These are phyloP conservation scores for Penicillium olsonii DNA, from an alignment of 2,329 filamentous ascomycete species.

Conservation along the genomic window DNA sequence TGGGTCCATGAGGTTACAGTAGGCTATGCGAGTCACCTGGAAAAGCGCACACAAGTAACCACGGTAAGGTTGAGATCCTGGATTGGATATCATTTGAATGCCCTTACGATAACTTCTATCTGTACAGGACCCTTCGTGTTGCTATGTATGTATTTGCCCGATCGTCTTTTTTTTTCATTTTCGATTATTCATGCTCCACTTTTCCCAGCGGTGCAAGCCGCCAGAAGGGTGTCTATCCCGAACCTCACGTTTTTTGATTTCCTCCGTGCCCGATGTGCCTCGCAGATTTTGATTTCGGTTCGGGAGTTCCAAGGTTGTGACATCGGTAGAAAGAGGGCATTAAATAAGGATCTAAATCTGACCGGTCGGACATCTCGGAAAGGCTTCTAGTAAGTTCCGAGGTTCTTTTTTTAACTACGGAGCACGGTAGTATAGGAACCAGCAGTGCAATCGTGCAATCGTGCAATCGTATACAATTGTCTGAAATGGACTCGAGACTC, in stretches of 20 bases:
- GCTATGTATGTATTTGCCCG: too few species aligned
- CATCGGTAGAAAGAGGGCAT: neutral
- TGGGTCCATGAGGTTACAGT: slow-evolving; percentile 8
- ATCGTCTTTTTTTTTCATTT: slow-evolving; percentile 1
- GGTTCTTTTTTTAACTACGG: neutral
- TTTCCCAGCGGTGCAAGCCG: slow-evolving; percentile 20
- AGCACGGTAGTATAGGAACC: too few species aligned
- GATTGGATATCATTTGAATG: neutral
- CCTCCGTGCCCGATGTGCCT: neutral
- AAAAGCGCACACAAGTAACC: neutral
- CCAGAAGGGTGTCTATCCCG: slow-evolving; percentile 22
- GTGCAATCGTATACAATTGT: too few species aligned
- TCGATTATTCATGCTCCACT: slow-evolving; percentile 9
- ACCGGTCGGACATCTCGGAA: slow-evolving; percentile 21
- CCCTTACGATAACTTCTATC: too few species aligned
- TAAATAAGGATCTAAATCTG: slow-evolving; percentile 12
- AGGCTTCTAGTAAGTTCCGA: slow-evolving; percentile 13
- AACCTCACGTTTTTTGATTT: slow-evolving; percentile 4
- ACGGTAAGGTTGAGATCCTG: neutral
- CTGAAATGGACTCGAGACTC: slow-evolving; percentile 4
- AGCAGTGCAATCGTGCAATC: too few species aligned
- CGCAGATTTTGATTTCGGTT: neutral
- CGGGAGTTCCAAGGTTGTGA: slow-evolving; percentile 2
- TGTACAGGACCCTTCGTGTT: too few species aligned
- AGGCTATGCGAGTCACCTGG: neutral